These are phyloP conservation scores for Microstegium vimineum DNA, from an alignment of 176 grass and related monocot genomes.

Conservation along the genomic window DNA sequence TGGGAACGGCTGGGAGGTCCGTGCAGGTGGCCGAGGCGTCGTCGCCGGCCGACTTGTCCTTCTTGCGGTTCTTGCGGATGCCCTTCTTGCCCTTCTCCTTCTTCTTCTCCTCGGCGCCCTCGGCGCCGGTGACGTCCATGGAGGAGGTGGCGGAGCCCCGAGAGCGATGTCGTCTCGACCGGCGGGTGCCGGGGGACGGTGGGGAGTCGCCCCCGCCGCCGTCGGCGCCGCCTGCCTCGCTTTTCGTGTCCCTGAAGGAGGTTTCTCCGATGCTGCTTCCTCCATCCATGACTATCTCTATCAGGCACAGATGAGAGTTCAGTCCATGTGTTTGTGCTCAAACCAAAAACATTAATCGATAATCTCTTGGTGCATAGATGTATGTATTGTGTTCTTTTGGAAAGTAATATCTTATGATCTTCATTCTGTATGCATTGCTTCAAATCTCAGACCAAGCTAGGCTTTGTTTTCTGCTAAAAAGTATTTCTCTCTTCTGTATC, in stretches of 20 bases:
- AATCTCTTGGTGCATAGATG: background rate
- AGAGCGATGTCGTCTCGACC: constrained; percentile 65
- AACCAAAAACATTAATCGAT: background rate
- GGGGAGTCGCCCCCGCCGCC: constrained; percentile 20
- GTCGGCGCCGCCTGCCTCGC: constrained; percentile 18
- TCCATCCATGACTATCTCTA: constrained; percentile 61
- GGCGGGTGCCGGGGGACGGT: constrained; percentile 26
- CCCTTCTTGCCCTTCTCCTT: constrained; percentile 55
- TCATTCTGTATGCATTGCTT: background rate
- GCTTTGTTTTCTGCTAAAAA: background rate
- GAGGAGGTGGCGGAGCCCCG: constrained; percentile 49
- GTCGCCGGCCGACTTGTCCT: constrained; percentile 28
- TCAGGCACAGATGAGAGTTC: background rate
- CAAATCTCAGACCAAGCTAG: background rate
- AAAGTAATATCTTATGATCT: background rate
- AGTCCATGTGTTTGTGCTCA: background rate
- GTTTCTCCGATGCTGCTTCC: constrained; percentile 45
- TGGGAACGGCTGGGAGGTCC: constrained; percentile 72
- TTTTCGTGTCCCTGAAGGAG: constrained; percentile 31
- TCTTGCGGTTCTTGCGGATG: constrained; percentile 48
- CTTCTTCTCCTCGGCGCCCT: constrained; percentile 27
- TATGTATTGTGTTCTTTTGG: background rate
- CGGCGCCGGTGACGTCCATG: constrained; percentile 26
- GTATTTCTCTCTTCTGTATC: background rate
- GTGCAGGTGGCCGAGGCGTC: constrained; percentile 24